phyloP scores from a whole-genome alignment of 2,329 filamentous ascomycete species.

The Pezicula carpinea region DNA sequence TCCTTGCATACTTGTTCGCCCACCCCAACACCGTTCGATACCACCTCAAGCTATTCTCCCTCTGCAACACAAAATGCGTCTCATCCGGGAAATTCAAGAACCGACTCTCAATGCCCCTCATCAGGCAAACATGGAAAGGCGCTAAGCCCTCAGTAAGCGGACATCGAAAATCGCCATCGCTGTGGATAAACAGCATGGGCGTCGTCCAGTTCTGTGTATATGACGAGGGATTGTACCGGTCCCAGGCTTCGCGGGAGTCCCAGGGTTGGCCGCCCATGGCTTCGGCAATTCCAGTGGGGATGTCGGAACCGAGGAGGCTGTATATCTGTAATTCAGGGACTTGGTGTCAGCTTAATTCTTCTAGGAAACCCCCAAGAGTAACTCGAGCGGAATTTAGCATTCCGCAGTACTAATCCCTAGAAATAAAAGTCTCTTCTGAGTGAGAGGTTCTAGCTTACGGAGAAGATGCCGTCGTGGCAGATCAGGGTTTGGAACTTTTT shows the following conservation, averaged over 20 bases:
- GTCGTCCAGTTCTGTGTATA: conserved; percentile 70
- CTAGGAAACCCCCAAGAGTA: no score
- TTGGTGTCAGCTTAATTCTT: no score
- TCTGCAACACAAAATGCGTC: conserved; percentile 77
- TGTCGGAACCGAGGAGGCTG: background rate
- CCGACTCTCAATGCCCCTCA: conserved; percentile 52
- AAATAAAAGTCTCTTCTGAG: no score
- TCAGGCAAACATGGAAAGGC: conserved; percentile 58
- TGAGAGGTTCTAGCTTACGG: no score
- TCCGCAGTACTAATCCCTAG: no score
- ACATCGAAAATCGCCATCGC: conserved; percentile 80
- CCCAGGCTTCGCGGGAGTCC: conserved; percentile 57
- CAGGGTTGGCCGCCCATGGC: conserved; percentile 34
- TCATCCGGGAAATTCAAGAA: conserved; percentile 65
- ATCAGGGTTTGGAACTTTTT: conserved; percentile 81
- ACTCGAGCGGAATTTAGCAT: no score
- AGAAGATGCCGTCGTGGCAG: conserved; percentile 76
- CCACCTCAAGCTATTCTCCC: conserved; percentile 85
- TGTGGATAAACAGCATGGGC: conserved; percentile 83
- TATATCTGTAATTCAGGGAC: no score
- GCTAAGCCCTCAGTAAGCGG: conserved; percentile 72
- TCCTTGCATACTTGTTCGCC: conserved; percentile 41
- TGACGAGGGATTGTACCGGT: conserved; percentile 62
- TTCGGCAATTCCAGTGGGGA: background rate
- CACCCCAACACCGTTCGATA: conserved; percentile 77